Evolutionary conservation across 768 basidiomycete genomes (phyloP).

Genomic region (Panus rudis): DNA sequence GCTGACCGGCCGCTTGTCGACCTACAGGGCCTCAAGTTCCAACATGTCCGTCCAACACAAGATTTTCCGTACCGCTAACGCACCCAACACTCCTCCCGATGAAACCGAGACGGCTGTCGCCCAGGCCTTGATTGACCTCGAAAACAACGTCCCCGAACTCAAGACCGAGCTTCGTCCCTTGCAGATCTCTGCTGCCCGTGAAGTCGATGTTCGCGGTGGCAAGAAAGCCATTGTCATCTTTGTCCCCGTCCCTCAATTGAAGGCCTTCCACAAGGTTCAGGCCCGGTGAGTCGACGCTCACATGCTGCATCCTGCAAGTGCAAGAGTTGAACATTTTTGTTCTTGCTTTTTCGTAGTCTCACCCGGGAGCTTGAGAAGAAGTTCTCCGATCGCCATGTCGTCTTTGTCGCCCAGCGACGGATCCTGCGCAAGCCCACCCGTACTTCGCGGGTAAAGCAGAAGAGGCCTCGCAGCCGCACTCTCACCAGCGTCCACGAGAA

Average conservation of each 20-base stretch:
- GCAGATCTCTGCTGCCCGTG: conserved; percentile 97
- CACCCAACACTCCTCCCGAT: conserved; percentile 81
- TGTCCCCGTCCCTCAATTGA: conserved; percentile 93
- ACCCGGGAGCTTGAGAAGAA: conserved; percentile 99
- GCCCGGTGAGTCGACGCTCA: conserved; percentile 78
- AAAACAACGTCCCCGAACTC: conserved; percentile 97
- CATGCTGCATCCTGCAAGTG: neutral
- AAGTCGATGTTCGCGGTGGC: conserved; percentile 98
- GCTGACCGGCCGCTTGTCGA: conserved; percentile 25
- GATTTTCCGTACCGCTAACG: conserved; percentile 94
- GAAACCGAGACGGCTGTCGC: conserved; percentile 89
- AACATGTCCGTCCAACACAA: conserved; percentile 81
- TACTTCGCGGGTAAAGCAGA: conserved; percentile 87
- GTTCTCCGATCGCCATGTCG: conserved; percentile 98
- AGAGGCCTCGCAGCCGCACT: conserved; percentile 94
- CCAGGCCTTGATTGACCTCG: conserved; percentile 94
- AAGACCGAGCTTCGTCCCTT: conserved; percentile 93
- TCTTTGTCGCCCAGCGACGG: conserved; percentile 97
- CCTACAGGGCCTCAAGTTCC: conserved; percentile 23
- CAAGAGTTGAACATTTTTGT: neutral
- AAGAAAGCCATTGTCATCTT: conserved; percentile 99
- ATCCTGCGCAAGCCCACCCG: conserved; percentile 97
- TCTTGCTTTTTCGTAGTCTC: conserved; percentile 47
- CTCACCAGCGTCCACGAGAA: conserved; percentile 97
- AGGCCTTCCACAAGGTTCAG: conserved; percentile 98